Evolutionary conservation across 106 monocot genomes (phyloP), one percentile per base, ranked within the genome.

Genomic region (Apostasia shenzhenica): DNA sequence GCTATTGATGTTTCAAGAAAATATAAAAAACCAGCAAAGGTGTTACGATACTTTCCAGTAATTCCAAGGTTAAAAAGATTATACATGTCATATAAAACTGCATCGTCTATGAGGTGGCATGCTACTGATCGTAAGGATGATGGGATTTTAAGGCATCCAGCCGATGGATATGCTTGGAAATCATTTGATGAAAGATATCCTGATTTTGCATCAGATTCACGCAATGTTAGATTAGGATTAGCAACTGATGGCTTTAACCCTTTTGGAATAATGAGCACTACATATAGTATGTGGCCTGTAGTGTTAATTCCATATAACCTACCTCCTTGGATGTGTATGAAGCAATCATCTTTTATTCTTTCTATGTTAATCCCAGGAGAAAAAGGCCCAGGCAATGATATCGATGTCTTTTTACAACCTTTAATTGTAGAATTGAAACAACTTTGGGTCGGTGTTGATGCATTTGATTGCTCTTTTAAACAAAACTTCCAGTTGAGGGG

Each of bases 241-340:
- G 0, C 61, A 40, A 61, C 61, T 11, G 61, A 61, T 61, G 61
- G 61, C 6, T 61, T 61, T 61, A 61, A 61, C 42, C 61, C 61
- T 6, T 61, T 61, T 61, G 41, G 61, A 4, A 3, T 0, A 4
- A 26, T 61, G 37, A 61, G 41, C 13, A 38, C 2, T 6, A 5
- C 38, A 41, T 43, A 61, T 11, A 61, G 61, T 11, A 39, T 5
- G 3, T 41, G 40, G 61, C 61, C 61, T 41, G 61, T 61, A 5
- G 42, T 61, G 38, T 2, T 61, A 5, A 11, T 61, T 39, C 1
- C 61, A 2, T 61, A 61, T 13, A 61, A 61, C 38, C 11, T 61
- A 4, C 40, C 61, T 2, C 61, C 1, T 6, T 61, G 4, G 38
- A 41, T 40, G 38, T 61, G 61, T 41, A 61, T 61, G 61, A 61